Percentiles rank a stretch among this genome's conserved stretches.
Evolutionary conservation across 139 green algal genomes (phyloP).

Genomic region (Tetratostichococcus sp.): DNA sequence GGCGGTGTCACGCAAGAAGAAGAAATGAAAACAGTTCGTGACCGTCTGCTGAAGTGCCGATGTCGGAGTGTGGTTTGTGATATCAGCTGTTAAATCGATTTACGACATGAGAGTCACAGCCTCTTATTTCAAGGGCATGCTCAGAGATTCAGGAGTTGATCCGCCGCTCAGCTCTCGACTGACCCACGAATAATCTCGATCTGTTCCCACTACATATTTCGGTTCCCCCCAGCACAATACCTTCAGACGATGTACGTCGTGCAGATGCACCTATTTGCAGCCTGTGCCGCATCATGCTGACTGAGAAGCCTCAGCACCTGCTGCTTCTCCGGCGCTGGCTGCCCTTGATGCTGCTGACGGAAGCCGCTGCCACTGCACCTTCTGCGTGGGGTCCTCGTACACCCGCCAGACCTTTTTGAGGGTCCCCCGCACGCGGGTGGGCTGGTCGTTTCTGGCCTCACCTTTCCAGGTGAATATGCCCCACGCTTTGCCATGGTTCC

Average conservation of each 20-base stretch:
- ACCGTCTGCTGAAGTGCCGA: neutral
- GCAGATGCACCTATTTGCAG: too few relatives aligned
- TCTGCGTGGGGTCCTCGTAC: neutral
- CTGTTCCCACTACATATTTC: too few relatives aligned
- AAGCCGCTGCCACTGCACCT: conserved; percentile 8
- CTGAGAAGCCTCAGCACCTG: neutral
- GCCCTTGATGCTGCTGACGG: conserved; percentile 1
- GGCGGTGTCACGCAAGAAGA: neutral
- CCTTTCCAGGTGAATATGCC: conserved; percentile 41
- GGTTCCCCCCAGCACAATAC: too few relatives aligned
- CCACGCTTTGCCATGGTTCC: conserved; percentile 34
- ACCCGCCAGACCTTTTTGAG: conserved; percentile 38
- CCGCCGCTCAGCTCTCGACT: too few relatives aligned
- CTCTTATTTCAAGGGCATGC: too few relatives aligned
- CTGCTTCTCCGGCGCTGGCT: neutral
- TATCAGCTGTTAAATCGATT: too few relatives aligned
- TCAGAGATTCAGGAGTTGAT: too few relatives aligned
- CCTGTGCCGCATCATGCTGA: conserved; percentile 5
- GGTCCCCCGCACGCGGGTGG: conserved; percentile 16
- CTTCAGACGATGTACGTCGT: too few relatives aligned
- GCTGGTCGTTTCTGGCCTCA: conserved; percentile 2
- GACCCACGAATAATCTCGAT: too few relatives aligned
- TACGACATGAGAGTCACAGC: too few relatives aligned
- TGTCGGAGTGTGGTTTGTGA: too few relatives aligned
- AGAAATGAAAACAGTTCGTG: neutral